Base-by-base conservation (phyloP, 1,139 yeast genomes). In the Hansenula lynferdii region DNA sequence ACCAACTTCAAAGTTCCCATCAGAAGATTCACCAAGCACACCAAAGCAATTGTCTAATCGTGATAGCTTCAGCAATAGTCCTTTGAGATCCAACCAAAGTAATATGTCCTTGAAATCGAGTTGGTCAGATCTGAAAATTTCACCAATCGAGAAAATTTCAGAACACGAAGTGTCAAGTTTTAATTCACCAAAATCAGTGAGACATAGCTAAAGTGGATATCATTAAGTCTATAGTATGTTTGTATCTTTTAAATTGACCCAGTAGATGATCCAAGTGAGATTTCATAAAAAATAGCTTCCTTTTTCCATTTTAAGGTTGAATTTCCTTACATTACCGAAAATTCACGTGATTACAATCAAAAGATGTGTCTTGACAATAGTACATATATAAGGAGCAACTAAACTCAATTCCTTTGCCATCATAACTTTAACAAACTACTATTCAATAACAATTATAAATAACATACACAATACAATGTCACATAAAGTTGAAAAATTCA, bases 401-500 rank as follows among this genome's bases (percentile, higher is more conserved):
- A n/a, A n/a, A n/a, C n/a, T n/a, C n/a, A n/a, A n/a, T n/a, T n/a
- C n/a, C n/a, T n/a, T n/a, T n/a, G n/a, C n/a, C n/a, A n/a, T n/a
- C n/a, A n/a, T n/a, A n/a, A n/a, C n/a, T n/a, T n/a, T n/a, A n/a
- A n/a, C n/a, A n/a, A n/a, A n/a, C n/a, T n/a, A n/a, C n/a, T n/a
- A n/a, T n/a, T n/a, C n/a, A n/a, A n/a, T n/a, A n/a, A n/a, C n/a
- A n/a, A 20, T 20, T 20, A 20, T 20, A 20, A 8, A 20, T n/a
- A n/a, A n/a, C n/a, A 20, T 20, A 6, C 22, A 20, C 22, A 20
- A 24, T n/a, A 24, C 6, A 12, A 32, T 35, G 39, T n/a, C 36
- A 9, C 40, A 32, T 15, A 34, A 33, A 11, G 43, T 45, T 12
- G 40, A 39, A 10, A 43, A 44, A 22, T 21, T 15, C 8, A 37